phyloP scores from a whole-genome alignment of 1,139 yeast species.

The Wickerhamomyces sp. region DNA sequence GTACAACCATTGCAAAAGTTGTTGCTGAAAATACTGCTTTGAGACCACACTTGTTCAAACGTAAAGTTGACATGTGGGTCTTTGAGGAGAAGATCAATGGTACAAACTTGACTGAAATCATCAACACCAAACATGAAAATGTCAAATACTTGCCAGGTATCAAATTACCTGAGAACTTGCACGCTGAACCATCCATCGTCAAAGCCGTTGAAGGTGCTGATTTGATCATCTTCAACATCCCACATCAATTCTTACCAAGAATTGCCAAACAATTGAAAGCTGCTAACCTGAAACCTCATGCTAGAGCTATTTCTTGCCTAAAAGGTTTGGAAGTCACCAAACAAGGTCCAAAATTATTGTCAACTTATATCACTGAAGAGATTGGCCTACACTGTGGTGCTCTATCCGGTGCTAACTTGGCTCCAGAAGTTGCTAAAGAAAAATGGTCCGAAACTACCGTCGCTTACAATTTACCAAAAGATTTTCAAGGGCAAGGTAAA shows the following conservation, averaged over 20 bases:
- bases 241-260: slow-evolving; percentile 78
- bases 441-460: slow-evolving; percentile 90
- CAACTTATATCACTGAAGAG: slow-evolving; percentile 63
- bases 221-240: slow-evolving; percentile 75
- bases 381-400: slow-evolving; percentile 85
- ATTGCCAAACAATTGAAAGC: slow-evolving; percentile 60
- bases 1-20: slow-evolving; percentile 85
- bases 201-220: slow-evolving; percentile 71
- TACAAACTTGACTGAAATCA: slow-evolving; percentile 69
- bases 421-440: slow-evolving; percentile 82
- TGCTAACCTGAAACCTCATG: slow-evolving; percentile 59
- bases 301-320: slow-evolving; percentile 79
- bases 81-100: slow-evolving; percentile 70
- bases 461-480: slow-evolving; percentile 68
- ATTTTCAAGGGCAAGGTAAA: slow-evolving; percentile 58
- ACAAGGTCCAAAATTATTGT: slow-evolving; percentile 69
- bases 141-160: slow-evolving; percentile 78
- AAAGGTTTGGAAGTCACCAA: slow-evolving; percentile 80
- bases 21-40: slow-evolving; percentile 73
- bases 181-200: slow-evolving; percentile 73
- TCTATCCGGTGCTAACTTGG: slow-evolving; percentile 83
- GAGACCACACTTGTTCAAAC: slow-evolving; percentile 58
- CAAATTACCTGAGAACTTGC: slow-evolving; percentile 64
- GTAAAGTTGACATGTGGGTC: slow-evolving; percentile 84
- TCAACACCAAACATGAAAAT: slow-evolving; percentile 76